These are phyloP conservation scores for Hericium alpestre DNA, from an alignment of 768 basidiomycete species.

Conservation along the genomic window DNA sequence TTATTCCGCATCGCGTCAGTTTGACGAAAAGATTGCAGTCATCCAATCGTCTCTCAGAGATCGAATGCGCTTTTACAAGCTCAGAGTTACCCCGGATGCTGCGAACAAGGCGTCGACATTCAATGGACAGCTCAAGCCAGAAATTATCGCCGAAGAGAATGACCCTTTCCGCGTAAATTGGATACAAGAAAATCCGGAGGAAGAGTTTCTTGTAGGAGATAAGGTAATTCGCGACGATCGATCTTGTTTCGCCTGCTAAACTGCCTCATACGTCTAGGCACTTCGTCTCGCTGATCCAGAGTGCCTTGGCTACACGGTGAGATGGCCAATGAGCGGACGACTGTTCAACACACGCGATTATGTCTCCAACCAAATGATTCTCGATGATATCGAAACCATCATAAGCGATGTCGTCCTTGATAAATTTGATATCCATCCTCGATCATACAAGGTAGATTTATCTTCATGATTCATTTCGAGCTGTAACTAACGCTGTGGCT, in stretches of 20 bases:
- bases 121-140: constrained; percentile 77
- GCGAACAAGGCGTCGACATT: constrained; percentile 62
- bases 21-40: constrained; percentile 65
- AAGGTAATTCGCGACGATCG: constrained; percentile 30
- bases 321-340: constrained; percentile 75
- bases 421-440: constrained; percentile 40
- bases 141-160: constrained; percentile 75
- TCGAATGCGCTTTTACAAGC: constrained; percentile 79
- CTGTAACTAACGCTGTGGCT: constrained; percentile 1
- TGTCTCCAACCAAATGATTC: constrained; percentile 49
- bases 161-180: constrained; percentile 80
- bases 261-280: constrained; percentile 32
- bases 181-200: constrained; percentile 45
- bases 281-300: constrained; percentile 61
- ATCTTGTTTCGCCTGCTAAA: background rate
- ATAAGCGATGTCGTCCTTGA: constrained; percentile 43
- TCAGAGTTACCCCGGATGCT: constrained; percentile 63
- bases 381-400: constrained; percentile 73
- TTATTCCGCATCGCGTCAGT: constrained; percentile 28
- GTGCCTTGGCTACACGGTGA: constrained; percentile 55
- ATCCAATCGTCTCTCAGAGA: constrained; percentile 67
- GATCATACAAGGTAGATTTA: constrained; percentile 48
- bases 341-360: constrained; percentile 81
- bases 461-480: background rate
- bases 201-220: constrained; percentile 60